Conservation (phyloP, 306 rosid genomes). For the Prunus kanzakura region DNA sequence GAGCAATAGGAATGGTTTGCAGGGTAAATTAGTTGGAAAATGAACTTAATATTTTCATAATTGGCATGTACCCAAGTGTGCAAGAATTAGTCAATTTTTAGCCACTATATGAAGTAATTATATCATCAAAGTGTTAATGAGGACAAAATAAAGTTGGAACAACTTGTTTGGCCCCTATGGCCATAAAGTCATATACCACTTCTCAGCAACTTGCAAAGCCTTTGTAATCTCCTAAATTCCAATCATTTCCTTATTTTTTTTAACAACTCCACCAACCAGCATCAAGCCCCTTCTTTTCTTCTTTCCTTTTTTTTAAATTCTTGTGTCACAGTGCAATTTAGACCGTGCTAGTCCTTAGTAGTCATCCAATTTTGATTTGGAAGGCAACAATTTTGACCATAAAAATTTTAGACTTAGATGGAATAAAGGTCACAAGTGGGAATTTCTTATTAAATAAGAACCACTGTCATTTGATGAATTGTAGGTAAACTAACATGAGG, state of each 20-base stretch:
- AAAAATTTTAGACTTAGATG: no score
- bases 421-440: no score
- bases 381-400: no score
- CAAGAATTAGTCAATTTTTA: background rate
- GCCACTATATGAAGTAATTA: background rate
- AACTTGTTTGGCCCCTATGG: conserved; percentile 18
- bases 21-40: conserved; percentile 7
- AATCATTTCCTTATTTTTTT: background rate
- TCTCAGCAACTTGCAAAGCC: conserved; percentile 34
- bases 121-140: conserved; percentile 2
- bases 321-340: background rate
- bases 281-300: no score
- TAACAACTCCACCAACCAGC: no score
- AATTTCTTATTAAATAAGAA: no score
- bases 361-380: background rate
- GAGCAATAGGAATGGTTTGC: background rate
- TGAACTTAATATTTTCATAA: background rate
- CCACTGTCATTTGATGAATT: no score
- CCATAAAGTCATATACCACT: conserved; percentile 30
- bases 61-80: background rate
- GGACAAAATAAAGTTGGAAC: conserved; percentile 16
- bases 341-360: background rate
- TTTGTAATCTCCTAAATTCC: background rate
- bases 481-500: no score
- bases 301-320: no score